Base-by-base conservation (phyloP, 768 basidiomycete genomes). In the Termitomyces eurrhizus region DNA sequence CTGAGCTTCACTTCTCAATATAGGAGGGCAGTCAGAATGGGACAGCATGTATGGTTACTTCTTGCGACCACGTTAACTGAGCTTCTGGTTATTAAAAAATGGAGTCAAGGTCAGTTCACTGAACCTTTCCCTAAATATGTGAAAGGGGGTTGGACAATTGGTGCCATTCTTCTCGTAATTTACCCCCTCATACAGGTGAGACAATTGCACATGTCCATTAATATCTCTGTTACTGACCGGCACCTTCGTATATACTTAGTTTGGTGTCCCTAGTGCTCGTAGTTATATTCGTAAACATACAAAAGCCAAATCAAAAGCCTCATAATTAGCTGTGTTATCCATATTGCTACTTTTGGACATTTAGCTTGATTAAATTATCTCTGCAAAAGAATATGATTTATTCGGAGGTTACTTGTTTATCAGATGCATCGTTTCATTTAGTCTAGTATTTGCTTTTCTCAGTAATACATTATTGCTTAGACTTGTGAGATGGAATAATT, bases 51-150 rank as follows among this genome's bases (percentile, higher is more conserved):
- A 37, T 93, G 92, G 92, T 76, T 94, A 45, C 76, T 94, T 61
- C 82, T 93, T 53, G 92, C 92, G 36, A 94, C 92, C n/a, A 86
- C 93, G 62, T 67, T 85, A 59, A 93, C 93, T 14, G 92, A 94
- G 70, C 71, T 92, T 39, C 78, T 94, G 54, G 88, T 86, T 46
- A 92, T 94, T 56, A 73, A 79, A 65, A 94, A 94, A 77, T 94
- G 91, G 92, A 85, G 89, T 64, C 76, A 83, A 66, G 89, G 87
- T 12, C 82, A 85, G 70, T 93, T 87, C 68, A 71, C 77, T 18
- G 82, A 77, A 65, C 86, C 90, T 26, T 71, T 91, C 14, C 92
- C 92, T 14, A 64, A 65, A 54, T 62, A 67, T 56, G 88, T 93
- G 62, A 84, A 81, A 73, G 80, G 80, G 78, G 86, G 85, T 12